A percentile compares a stretch with the other conserved stretches of the same genome.
phyloP scores from a whole-genome alignment of 192 early-diverging fungal genomes.

The Linnemannia exigua region DNA sequence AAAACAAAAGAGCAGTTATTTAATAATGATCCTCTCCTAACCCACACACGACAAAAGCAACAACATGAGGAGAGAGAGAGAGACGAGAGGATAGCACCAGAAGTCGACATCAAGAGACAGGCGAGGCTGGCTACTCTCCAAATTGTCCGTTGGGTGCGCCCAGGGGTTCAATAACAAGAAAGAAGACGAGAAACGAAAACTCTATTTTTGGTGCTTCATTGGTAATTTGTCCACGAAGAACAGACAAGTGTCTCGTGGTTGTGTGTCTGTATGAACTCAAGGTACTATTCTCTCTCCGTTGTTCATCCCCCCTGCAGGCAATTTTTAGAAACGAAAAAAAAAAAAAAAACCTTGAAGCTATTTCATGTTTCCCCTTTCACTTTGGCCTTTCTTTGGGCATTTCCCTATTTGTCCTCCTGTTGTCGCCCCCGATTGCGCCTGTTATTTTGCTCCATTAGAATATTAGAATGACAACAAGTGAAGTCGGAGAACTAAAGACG shows the following conservation, averaged over 20 bases:
- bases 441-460: not conserved
- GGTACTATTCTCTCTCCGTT: not conserved
- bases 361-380: not conserved
- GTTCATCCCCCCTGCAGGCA: not conserved
- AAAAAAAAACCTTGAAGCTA: constrained; percentile 4
- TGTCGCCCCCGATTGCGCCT: not conserved
- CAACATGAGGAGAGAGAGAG: too few relatives aligned
- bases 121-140: too few relatives aligned
- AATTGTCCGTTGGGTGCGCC: not conserved
- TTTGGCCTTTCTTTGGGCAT: not conserved
- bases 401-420: not conserved
- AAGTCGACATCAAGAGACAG: not conserved
- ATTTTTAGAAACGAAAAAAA: constrained; percentile 1
- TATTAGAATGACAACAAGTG: not conserved
- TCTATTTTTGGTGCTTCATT: constrained; percentile 4
- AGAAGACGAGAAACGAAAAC: not conserved
- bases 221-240: not conserved
- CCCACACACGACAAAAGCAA: not conserved
- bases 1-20: not conserved
- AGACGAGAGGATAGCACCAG: not conserved
- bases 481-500: not conserved
- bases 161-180: not conserved
- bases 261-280: not conserved
- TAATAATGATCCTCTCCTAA: not conserved
- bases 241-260: not conserved